Percentiles rank a stretch among this genome's conserved stretches.
Conservation (phyloP, 345 rosid genomes). For the Trapa incisa region DNA sequence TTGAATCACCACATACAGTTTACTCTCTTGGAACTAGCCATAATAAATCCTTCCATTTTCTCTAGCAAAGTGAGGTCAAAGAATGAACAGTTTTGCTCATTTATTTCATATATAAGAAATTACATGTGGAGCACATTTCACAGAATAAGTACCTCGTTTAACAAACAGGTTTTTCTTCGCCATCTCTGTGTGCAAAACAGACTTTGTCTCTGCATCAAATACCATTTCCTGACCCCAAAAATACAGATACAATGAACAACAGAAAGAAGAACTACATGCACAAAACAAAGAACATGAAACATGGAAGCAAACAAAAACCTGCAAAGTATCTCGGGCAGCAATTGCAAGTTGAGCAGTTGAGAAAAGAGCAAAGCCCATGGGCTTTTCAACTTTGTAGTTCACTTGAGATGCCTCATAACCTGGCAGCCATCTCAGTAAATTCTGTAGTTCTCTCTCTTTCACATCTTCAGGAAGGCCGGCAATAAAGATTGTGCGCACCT, state of each 20-base stretch:
- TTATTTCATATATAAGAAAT: background rate
- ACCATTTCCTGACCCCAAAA: slow-evolving; percentile 49
- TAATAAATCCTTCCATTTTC: background rate
- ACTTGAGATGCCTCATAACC: slow-evolving; percentile 98
- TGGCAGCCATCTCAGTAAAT: slow-evolving; percentile 87
- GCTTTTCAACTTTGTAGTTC: slow-evolving; percentile 82
- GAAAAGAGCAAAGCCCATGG: slow-evolving; percentile 98
- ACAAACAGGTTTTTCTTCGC: slow-evolving; percentile 97
- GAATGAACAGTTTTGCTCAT: background rate
- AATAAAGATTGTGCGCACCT: slow-evolving; percentile 88
- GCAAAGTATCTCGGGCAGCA: slow-evolving; percentile 86
- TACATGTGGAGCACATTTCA: background rate
- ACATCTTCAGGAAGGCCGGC: slow-evolving; percentile 93
- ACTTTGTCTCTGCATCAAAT: slow-evolving; percentile 75
- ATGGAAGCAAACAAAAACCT: slow-evolving; percentile 28
- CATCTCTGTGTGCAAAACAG: slow-evolving; percentile 90
- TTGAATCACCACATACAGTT: background rate
- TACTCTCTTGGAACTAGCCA: background rate
- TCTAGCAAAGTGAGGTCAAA: background rate
- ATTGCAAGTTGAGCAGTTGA: slow-evolving; percentile 53
- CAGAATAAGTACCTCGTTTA: slow-evolving; percentile 59
- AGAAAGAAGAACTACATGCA: background rate
- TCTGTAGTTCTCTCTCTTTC: slow-evolving; percentile 87
- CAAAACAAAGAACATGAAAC: background rate
- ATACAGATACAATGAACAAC: background rate